These are phyloP conservation scores for Trichoderma oligosporum DNA, from an alignment of 2,329 filamentous ascomycete genomes.

Conservation along the genomic window DNA sequence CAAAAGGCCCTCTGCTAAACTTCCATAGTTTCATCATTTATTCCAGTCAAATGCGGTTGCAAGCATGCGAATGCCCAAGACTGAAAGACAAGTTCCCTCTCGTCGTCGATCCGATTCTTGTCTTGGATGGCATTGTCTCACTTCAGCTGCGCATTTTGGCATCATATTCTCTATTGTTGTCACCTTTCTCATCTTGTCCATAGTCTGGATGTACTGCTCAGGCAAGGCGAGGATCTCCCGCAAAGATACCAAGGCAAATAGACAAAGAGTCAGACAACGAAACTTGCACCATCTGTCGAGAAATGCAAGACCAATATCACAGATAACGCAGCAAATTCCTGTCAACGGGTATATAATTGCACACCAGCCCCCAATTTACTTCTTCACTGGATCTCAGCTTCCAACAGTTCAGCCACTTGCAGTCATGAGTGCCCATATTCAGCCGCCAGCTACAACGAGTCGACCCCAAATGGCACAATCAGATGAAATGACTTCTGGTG, in stretches of 20 bases:
- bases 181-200: conserved; percentile 27
- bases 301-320: background rate
- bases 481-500: background rate
- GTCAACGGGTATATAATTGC: background rate
- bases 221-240: conserved; percentile 24
- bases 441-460: background rate
- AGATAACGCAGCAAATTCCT: background rate
- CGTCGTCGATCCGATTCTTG: conserved; percentile 24
- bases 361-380: background rate
- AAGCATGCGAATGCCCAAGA: background rate
- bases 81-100: background rate
- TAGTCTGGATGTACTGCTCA: conserved; percentile 36
- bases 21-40: background rate
- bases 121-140: conserved; percentile 41
- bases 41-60: background rate
- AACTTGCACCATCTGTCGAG: background rate
- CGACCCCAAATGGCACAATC: background rate
- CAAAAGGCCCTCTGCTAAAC: background rate
- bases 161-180: conserved; percentile 38
- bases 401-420: background rate
- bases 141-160: conserved; percentile 35
- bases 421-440: background rate
- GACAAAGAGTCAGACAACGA: conserved; percentile 16
- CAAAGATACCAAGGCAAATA: background rate
- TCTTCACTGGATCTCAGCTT: background rate